Conservation (phyloP, 2,329 filamentous ascomycete species). For the Delphinella strobiligena region DNA sequence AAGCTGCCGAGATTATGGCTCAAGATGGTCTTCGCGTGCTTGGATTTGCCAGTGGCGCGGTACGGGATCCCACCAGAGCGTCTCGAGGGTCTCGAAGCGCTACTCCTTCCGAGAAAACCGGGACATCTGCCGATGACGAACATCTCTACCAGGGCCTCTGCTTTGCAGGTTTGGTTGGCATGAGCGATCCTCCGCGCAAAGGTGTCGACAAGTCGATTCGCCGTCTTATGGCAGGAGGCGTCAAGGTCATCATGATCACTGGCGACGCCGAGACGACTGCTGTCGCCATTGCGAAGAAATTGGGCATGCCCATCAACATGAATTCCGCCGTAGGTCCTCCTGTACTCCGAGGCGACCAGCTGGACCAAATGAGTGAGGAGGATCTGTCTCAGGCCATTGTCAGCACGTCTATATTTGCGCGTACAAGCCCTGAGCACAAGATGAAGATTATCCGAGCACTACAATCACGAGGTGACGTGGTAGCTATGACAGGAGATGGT, state of each 20-base stretch:
- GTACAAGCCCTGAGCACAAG: slow-evolving; percentile 95
- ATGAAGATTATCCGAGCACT: slow-evolving; percentile 90
- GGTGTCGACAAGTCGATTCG: slow-evolving; percentile 83
- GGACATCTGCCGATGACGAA: slow-evolving; percentile 40
- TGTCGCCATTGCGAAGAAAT: slow-evolving; percentile 80
- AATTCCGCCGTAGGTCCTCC: slow-evolving; percentile 48
- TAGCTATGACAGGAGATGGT: slow-evolving; percentile 97
- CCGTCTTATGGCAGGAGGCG: slow-evolving; percentile 81
- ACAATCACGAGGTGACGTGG: slow-evolving; percentile 86
- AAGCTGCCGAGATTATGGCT: slow-evolving; percentile 78
- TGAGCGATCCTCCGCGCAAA: slow-evolving; percentile 90
- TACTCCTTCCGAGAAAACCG: slow-evolving; percentile 26
- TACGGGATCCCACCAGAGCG: slow-evolving; percentile 16
- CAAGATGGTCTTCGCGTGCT: slow-evolving; percentile 80
- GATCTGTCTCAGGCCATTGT: slow-evolving; percentile 77
- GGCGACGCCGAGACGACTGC: slow-evolving; percentile 93
- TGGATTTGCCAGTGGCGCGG: slow-evolving; percentile 78
- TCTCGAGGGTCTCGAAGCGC: slow-evolving; percentile 27
- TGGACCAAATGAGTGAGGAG: slow-evolving; percentile 81
- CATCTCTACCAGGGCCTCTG: slow-evolving; percentile 72
- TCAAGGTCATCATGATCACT: slow-evolving; percentile 98
- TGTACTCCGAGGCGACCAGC: slow-evolving; percentile 77
- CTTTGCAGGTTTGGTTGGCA: slow-evolving; percentile 87
- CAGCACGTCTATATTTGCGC: slow-evolving; percentile 85
- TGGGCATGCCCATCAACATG: slow-evolving; percentile 79